Base-by-base conservation (phyloP, 1,284 basidiomycete genomes). In the Rhizopogon hawkerae region DNA sequence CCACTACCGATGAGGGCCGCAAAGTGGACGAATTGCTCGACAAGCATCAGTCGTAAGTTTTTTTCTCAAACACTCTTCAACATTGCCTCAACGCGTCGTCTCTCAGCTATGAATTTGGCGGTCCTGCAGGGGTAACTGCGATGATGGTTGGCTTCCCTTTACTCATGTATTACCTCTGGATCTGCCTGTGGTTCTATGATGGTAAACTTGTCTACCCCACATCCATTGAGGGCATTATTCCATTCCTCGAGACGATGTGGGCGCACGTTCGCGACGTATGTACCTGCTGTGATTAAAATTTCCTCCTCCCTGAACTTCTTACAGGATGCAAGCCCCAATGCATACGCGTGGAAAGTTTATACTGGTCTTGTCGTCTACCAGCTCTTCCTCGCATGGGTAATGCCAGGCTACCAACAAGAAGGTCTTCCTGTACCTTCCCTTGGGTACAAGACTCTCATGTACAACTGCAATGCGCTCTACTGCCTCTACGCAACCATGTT, bases 131-230 rank as follows among this genome's bases (percentile, higher is more conserved):
- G 42, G 92, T 94, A 37, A 70, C 83, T 8, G 88, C 87, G 26
- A 98, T 99, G 75, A 98, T 99, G 89, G 76, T 85, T 26, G 83
- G 89, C 47, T 99, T 98, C 68, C 95, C 95, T 0, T 68, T 84
- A 35, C 76, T 91, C 55, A 92, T 93, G 94, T 98, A 98, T 71
- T 98, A 98, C 72, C 81, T 98, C 57, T 98, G 92, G 91, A 92
- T 93, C 58, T 99, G 96, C 63, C 77, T 98, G 35, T 93, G 89
- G 81, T 96, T 93, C 69, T 94, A 98, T 66, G 87, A 97, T 57
- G 95, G 95, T 47, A 76, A 79, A 58, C 73, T 96, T 37, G 82
- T 89, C n/a, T 70, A 79, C 57, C 93, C 93, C 0, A 72, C 70
- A 29, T 86, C 88, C 9, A 51, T 82, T 18, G 78, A 79, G 41